Base-by-base conservation (phyloP, 805 yeast genomes). In the Clavispora vitiphila region DNA sequence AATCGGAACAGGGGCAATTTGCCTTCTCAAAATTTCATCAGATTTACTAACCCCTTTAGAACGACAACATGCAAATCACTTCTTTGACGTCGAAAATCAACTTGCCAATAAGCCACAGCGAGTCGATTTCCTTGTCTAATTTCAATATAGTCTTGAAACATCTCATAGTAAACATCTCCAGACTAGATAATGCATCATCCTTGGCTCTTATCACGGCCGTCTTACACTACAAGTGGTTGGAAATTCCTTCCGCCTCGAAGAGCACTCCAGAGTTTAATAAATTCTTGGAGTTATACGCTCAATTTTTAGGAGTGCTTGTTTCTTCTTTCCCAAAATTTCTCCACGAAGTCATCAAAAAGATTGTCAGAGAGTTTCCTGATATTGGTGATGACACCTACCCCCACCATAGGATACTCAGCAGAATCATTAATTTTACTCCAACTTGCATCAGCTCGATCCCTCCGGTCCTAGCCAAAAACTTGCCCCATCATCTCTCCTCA, bases 241-340 rank as follows among this genome's bases (percentile, higher is more conserved):
- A 62, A 18, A 51, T 72, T 25, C 68, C 74, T 5, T 34, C 45
- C 4, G 23, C 43, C 12, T 46, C 45, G n/a, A 35, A 34, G 7
- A 53, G 53, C 5, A 38, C 48, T 12, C 51, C 48, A 4, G 34
- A 48, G 8, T 54, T 51, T 35, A 31, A 39, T 12, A 43, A 39
- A 30, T 76, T 81, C 50, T 62, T 77, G 20, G 66, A 70, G 37
- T 65, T 71, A 36, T 89, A 85, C 61, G 74, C 83, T 36, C 81
- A 79, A 34, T 93, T 93, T 60, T 65, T 87, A 35, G 74, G 80
- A 35, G 86, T 90, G 21, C 71, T 91, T 40, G 86, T 90, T 29
- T 83, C 95, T 3, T 84, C 91, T 35, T 72, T 82, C 46, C 98
- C 98, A 7, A 86, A 81, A 60, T 91, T 95, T 86, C 81, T 93